Evolutionary conservation across 805 yeast genomes (phyloP).

Genomic region (Candida awuae): DNA sequence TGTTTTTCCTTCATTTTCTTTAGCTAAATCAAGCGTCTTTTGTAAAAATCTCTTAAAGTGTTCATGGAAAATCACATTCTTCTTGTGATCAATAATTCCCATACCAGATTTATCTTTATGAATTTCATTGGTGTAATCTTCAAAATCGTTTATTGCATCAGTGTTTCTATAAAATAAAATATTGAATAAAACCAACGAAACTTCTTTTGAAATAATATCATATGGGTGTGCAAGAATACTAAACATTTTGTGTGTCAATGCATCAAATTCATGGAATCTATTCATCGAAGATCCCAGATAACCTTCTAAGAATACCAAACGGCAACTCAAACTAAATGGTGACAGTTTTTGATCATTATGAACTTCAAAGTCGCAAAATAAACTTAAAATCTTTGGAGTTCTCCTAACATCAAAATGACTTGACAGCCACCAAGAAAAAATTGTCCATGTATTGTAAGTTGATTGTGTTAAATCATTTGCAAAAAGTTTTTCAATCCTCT

Average conservation of each 20-base stretch:
- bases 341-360: conserved; percentile 43
- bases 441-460: conserved; percentile 63
- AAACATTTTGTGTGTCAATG: conserved; percentile 37
- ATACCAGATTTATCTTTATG: conserved; percentile 30
- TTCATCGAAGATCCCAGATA: conserved; percentile 22
- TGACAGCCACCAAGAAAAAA: conserved; percentile 69
- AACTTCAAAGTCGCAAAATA: conserved; percentile 40
- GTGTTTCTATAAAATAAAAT: conserved; percentile 17
- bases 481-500: conserved; percentile 40
- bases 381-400: conserved; percentile 41
- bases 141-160: conserved; percentile 21
- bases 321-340: conserved; percentile 57
- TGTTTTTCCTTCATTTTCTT: conserved; percentile 25
- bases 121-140: conserved; percentile 29
- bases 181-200: conserved; percentile 52
- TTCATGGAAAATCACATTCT: conserved; percentile 21
- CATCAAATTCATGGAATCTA: conserved; percentile 43
- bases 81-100: conserved; percentile 15
- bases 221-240: conserved; percentile 55
- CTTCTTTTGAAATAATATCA: conserved; percentile 59
- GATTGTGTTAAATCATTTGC: conserved; percentile 64
- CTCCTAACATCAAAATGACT: conserved; percentile 61
- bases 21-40: conserved; percentile 33
- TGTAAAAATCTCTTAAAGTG: conserved; percentile 38
- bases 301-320: conserved; percentile 48